These are phyloP conservation scores for Boletus reticulatus DNA, from an alignment of 768 basidiomycete species.

Conservation along the genomic window DNA sequence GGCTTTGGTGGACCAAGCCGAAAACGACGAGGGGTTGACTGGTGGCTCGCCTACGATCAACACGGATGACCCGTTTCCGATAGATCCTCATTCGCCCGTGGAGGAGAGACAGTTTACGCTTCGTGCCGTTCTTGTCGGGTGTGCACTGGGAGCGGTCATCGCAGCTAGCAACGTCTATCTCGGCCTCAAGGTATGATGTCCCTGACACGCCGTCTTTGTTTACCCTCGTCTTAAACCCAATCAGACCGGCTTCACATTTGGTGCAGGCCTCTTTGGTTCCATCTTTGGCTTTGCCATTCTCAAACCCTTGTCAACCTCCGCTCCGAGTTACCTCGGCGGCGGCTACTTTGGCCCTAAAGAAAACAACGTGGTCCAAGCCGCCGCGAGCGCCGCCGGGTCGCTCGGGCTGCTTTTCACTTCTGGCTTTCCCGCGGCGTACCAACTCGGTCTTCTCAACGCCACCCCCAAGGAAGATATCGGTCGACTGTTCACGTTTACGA, in stretches of 20 bases:
- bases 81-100: slow-evolving; percentile 42
- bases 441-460: slow-evolving; percentile 45
- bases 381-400: slow-evolving; percentile 47
- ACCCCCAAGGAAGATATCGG: slow-evolving; percentile 52
- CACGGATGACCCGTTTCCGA: slow-evolving; percentile 47
- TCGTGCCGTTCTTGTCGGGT: slow-evolving; percentile 51
- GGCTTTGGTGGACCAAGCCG: background rate
- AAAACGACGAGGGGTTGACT: background rate
- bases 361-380: slow-evolving; percentile 34
- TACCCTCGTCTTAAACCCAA: background rate
- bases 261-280: slow-evolving; percentile 55
- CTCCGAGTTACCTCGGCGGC: slow-evolving; percentile 45
- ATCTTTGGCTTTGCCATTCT: slow-evolving; percentile 48
- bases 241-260: slow-evolving; percentile 64
- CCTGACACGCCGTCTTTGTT: background rate
- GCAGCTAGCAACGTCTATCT: slow-evolving; percentile 66
- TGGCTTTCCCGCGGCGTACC: slow-evolving; percentile 61
- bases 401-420: slow-evolving; percentile 59
- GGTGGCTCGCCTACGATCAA: slow-evolving; percentile 12
- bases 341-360: slow-evolving; percentile 66
- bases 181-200: slow-evolving; percentile 45
- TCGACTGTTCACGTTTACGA: slow-evolving; percentile 52
- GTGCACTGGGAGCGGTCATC: slow-evolving; percentile 51
- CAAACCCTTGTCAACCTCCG: slow-evolving; percentile 49
- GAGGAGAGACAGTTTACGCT: slow-evolving; percentile 50